Evolutionary conservation across 331 rosid genomes (phyloP).

Genomic region (Dryas integrifolia): DNA sequence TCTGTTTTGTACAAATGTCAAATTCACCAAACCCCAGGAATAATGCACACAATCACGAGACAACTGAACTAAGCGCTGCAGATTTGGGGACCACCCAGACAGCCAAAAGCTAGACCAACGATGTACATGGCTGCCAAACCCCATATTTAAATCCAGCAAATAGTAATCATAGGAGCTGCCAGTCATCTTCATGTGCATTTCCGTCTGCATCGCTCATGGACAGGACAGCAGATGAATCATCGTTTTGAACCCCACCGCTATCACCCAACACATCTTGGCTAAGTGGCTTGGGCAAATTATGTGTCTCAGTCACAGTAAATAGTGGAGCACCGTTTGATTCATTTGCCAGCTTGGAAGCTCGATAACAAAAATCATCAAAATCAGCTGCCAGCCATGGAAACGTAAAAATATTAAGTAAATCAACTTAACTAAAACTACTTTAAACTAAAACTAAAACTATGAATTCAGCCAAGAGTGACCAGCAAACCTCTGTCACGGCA

Average conservation of each 20-base stretch:
- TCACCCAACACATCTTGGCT: constrained; percentile 36
- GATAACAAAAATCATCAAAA: constrained; percentile 70
- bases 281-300: constrained; percentile 43
- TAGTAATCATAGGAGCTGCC: constrained; percentile 72
- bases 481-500: constrained; percentile 81
- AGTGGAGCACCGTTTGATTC: constrained; percentile 89
- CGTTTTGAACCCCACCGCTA: constrained; percentile 30
- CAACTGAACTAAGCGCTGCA: neutral
- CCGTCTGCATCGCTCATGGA: constrained; percentile 37
- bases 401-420: neutral
- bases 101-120: neutral
- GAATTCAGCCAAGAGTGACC: constrained; percentile 26
- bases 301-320: constrained; percentile 69
- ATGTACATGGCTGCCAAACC: constrained; percentile 2
- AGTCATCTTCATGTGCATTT: constrained; percentile 65
- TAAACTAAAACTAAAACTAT: constrained; percentile 10
- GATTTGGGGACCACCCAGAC: neutral
- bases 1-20: neutral
- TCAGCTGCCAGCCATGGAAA: constrained; percentile 52
- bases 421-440: constrained; percentile 8
- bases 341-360: constrained; percentile 74
- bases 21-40: neutral
- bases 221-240: constrained; percentile 37
- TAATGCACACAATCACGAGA: neutral
- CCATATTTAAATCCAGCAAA: neutral